Evolutionary conservation across 2,329 filamentous ascomycete species (phyloP), one percentile per base, ranked within the genome.

Genomic region (Dendryphion nanum): DNA sequence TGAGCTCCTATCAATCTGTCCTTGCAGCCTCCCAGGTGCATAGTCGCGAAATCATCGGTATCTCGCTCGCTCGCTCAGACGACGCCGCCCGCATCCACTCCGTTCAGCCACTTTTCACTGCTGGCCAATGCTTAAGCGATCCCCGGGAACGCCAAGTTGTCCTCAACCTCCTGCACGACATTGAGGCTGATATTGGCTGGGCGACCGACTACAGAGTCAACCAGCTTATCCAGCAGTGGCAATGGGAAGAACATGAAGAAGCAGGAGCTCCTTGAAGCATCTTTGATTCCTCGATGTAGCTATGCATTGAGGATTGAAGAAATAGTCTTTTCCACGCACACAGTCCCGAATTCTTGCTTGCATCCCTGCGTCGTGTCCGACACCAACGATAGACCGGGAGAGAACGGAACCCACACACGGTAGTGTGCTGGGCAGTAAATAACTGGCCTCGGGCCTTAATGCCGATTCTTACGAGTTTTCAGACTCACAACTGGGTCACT

Each of bases 181-280:
- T 85, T 18, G 80, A 85, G 57, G 64, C 61, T n/a, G 81, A 85
- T 50, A 71, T 79, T 28, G 81, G 80, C 2, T 83, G 79, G 74
- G 77, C 78, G 3, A 83, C 81, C 33, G 71, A 79, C 49, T 82
- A 83, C 57, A 71, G 80, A 24, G 74, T 79, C 18, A 65, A 74
- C 44, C 73, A 79, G 46, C 58, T 83, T 44, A 44, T 72, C 18
- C 67, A 71, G 44, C 67, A 75, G 41, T 77, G 71, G 71, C 60
- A 63, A 33, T 61, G 53, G 45, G 53, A 63, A 40, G 57, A 61
- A 18, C 45, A 51, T 23, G 52, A 61, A n/a, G n/a, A n/a, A n/a
- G n/a, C n/a, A n/a, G n/a, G n/a, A n/a, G n/a, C n/a, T n/a, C n/a
- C n/a, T n/a, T n/a, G n/a, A n/a, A n/a, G n/a, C n/a, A 30, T 42